Evolutionary conservation across 2,329 filamentous ascomycete species (phyloP).

Genomic region (Aphanoascus verrucosus): DNA sequence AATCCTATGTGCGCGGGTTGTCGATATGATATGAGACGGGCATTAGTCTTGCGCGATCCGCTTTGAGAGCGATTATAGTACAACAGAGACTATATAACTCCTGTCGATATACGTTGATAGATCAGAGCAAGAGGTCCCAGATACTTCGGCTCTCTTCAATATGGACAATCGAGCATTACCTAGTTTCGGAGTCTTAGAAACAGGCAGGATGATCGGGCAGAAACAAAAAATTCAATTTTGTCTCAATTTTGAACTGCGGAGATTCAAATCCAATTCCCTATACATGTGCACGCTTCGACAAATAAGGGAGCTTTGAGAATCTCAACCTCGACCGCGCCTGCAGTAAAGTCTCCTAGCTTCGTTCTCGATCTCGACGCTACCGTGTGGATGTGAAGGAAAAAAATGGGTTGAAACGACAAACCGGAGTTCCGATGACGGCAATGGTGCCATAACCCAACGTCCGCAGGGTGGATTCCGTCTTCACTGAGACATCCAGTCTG

Average conservation of each 20-base stretch:
- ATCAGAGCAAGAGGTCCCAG: constrained; percentile 45
- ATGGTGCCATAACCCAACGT: neutral
- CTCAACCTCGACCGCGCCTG: constrained; percentile 2
- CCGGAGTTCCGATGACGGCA: neutral
- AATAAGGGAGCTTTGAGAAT: constrained; percentile 1
- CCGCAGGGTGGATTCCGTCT: too few relatives aligned
- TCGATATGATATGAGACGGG: constrained; percentile 8
- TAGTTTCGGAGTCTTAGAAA: constrained; percentile 64
- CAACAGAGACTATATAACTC: constrained; percentile 50
- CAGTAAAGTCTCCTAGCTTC: constrained; percentile 6
- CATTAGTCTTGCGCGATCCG: constrained; percentile 22
- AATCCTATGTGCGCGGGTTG: constrained; percentile 8
- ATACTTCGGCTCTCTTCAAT: constrained; percentile 30
- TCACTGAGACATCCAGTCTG: too few relatives aligned
- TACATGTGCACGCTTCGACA: constrained; percentile 6
- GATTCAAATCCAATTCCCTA: constrained; percentile 13
- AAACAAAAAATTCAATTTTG: constrained; percentile 29
- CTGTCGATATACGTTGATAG: constrained; percentile 61
- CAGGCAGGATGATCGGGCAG: constrained; percentile 39
- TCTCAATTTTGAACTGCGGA: constrained; percentile 16
- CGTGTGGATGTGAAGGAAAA: neutral
- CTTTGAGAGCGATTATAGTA: constrained; percentile 37
- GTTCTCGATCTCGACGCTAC: neutral
- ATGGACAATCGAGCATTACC: constrained; percentile 44
- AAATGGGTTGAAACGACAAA: neutral